Percentiles rank a stretch among this genome's conserved stretches.
Conservation (phyloP, 345 rosid genomes). For the Limnanthes douglasii region DNA sequence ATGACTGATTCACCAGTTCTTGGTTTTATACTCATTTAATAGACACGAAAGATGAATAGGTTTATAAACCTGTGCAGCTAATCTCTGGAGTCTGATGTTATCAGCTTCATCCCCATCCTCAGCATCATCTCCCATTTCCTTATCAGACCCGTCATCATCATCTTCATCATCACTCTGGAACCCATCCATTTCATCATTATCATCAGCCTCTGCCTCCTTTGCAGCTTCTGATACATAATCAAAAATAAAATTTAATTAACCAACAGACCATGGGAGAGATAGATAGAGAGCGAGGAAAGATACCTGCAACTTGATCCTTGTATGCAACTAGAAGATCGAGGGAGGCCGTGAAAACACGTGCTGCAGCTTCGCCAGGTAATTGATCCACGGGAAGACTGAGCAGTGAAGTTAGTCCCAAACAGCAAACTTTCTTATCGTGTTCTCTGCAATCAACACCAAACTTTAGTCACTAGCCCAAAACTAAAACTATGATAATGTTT, state of each 20-base stretch:
- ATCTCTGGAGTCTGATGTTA: constrained; percentile 55
- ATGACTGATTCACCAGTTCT: no score
- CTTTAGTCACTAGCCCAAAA: constrained; percentile 1
- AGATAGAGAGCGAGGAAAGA: constrained; percentile 5
- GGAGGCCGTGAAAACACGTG: constrained; percentile 64
- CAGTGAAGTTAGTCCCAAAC: constrained; percentile 86
- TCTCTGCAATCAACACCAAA: constrained; percentile 37
- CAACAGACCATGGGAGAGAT: constrained; percentile 1
- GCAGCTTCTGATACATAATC: constrained; percentile 50
- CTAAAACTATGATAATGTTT: neutral
- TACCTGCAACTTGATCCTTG: constrained; percentile 95
- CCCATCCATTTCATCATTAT: constrained; percentile 92
- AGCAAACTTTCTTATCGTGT: constrained; percentile 93
- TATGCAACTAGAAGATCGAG: constrained; percentile 86
- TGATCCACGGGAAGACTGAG: constrained; percentile 78
- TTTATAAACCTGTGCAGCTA: constrained; percentile 74
- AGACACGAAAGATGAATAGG: no score
- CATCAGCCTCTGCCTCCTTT: constrained; percentile 64
- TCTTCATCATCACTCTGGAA: constrained; percentile 80
- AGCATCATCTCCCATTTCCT: constrained; percentile 92
- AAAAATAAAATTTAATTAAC: constrained; percentile 1
- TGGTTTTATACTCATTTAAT: no score
- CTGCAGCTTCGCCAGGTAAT: constrained; percentile 78
- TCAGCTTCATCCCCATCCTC: constrained; percentile 98
- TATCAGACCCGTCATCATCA: constrained; percentile 78